phyloP scores from a whole-genome alignment of 2,329 filamentous ascomycete genomes.

The Aotearoamyces nothofagi region DNA sequence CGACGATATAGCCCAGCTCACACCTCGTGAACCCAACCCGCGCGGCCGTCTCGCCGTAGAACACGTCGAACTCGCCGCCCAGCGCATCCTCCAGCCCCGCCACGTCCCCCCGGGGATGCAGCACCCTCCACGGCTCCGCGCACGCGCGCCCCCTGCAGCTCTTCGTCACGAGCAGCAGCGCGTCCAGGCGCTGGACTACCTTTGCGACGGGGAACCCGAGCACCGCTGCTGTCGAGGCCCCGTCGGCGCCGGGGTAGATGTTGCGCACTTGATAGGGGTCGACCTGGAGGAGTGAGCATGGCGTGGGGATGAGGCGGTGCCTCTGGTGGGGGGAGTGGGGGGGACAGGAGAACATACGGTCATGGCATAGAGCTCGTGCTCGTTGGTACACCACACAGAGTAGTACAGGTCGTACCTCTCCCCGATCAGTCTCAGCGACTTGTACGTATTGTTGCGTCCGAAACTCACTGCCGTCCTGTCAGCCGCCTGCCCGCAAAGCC shows the following conservation, averaged over 20 bases:
- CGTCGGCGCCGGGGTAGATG: conserved; percentile 16
- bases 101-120: conserved; percentile 39
- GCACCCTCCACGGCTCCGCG: conserved; percentile 34
- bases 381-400: conserved; percentile 53
- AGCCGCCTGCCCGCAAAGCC: too few species aligned
- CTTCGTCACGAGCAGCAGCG: conserved; percentile 42
- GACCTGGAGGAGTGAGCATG: conserved; percentile 20
- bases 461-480: too few species aligned
- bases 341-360: conserved; percentile 23
- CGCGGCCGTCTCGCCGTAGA: conserved; percentile 30
- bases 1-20: conserved; percentile 34
- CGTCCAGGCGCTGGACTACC: conserved; percentile 35
- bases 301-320: too few species aligned
- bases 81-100: conserved; percentile 33
- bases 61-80: conserved; percentile 28
- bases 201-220: conserved; percentile 22
- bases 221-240: conserved; percentile 16
- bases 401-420: conserved; percentile 46
- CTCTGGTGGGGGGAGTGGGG: neutral
- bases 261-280: conserved; percentile 38
- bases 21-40: conserved; percentile 35
- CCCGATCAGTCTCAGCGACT: conserved; percentile 27
- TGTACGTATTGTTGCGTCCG: conserved; percentile 31
- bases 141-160: conserved; percentile 39
- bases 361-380: conserved; percentile 51